These are phyloP conservation scores for Metschnikowia noctiluminum DNA, from an alignment of 805 yeast genomes.

Conservation along the genomic window DNA sequence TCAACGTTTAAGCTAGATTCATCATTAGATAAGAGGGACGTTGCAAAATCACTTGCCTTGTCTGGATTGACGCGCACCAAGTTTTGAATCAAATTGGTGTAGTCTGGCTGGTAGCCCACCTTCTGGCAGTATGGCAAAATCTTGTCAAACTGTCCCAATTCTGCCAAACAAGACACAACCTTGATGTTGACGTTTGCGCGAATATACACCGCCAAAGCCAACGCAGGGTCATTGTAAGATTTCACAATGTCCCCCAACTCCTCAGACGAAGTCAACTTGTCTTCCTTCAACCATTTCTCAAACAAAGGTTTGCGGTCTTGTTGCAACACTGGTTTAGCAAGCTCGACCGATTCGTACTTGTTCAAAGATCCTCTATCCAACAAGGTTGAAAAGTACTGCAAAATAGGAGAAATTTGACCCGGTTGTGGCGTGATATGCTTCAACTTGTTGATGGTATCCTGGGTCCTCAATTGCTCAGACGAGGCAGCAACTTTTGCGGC, in stretches of 20 bases:
- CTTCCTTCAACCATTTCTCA: conserved; percentile 96
- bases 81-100: conserved; percentile 82
- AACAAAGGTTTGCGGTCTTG: conserved; percentile 91
- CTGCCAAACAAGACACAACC: conserved; percentile 90
- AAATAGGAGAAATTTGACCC: conserved; percentile 90
- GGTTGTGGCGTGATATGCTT: conserved; percentile 89
- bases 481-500: conserved; percentile 98
- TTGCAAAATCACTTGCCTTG: conserved; percentile 95
- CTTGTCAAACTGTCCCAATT: conserved; percentile 93
- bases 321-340: conserved; percentile 92
- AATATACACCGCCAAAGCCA: conserved; percentile 88
- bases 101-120: conserved; percentile 86
- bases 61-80: conserved; percentile 94
- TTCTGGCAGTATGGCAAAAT: conserved; percentile 91
- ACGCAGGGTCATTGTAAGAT: conserved; percentile 70
- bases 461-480: conserved; percentile 88
- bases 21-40: conserved; percentile 66
- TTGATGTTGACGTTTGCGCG: conserved; percentile 80
- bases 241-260: conserved; percentile 96
- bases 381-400: conserved; percentile 87
- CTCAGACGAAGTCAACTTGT: conserved; percentile 91
- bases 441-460: conserved; percentile 88
- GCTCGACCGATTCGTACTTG: conserved; percentile 88
- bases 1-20: conserved; percentile 71
- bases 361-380: conserved; percentile 91